Percentiles rank a stretch among this genome's conserved stretches.
Conservation (phyloP, 441 rosid species). For the Manihot esculenta region DNA sequence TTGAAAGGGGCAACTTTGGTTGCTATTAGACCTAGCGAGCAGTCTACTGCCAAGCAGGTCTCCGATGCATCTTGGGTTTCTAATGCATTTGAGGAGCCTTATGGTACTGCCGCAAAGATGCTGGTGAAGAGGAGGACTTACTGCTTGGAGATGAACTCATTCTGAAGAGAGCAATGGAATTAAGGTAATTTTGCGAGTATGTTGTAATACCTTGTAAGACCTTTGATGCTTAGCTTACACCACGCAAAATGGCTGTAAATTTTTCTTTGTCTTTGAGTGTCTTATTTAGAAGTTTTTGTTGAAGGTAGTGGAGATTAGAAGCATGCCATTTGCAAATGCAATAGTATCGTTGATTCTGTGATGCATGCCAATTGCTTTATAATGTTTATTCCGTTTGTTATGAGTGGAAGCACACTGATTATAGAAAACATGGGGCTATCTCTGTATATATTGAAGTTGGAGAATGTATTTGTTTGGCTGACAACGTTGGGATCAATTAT, state of each 20-base stretch:
- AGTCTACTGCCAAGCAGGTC: conserved; percentile 46
- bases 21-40: conserved; percentile 82
- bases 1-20: conserved; percentile 91
- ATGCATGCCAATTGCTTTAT: background rate
- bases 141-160: conserved; percentile 97
- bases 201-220: background rate
- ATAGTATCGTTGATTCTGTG: background rate
- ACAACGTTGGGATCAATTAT: background rate
- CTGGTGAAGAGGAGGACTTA: conserved; percentile 79
- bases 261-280: background rate
- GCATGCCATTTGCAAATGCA: background rate
- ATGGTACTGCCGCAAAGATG: conserved; percentile 84
- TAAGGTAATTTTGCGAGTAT: conserved; percentile 36
- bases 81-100: conserved; percentile 78
- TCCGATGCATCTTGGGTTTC: conserved; percentile 72
- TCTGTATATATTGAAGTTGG: background rate
- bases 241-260: no score
- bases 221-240: background rate
- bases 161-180: conserved; percentile 38
- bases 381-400: background rate
- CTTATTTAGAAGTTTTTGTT: background rate
- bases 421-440: background rate
- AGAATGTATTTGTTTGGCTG: background rate
- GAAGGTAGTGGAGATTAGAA: background rate
- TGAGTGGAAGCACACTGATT: background rate